Evolutionary conservation across 2,329 filamentous ascomycete genomes (phyloP), one percentile per base, ranked within the genome.

Genomic region (Pestalotiopsis fici): DNA sequence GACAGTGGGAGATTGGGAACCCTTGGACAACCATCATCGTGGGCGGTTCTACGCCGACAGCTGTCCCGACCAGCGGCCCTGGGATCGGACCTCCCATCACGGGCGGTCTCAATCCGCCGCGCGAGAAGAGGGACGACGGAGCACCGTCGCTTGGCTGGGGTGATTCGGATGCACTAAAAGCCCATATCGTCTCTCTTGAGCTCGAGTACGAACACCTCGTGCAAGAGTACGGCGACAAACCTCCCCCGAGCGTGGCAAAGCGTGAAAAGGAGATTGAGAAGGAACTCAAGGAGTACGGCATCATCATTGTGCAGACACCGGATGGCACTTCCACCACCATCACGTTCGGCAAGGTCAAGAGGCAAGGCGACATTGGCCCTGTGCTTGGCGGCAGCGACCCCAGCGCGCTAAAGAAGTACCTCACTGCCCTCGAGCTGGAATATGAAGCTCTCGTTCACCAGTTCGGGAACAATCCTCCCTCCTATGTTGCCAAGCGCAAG

Each of bases 241-340:
- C 71, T 13, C 74, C 74, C 5, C 66, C 69, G 69, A 66, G 67
- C 39, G 57, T 74, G 25, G 67, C 70, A 25, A 65, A 71, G 64
- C 70, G 72, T 47, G 65, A 76, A n/a, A 65, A 68, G 62, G 71
- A 68, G 7, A 75, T 77, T 67, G 63, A 70, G 64, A 69, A 68
- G 47, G 74, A 76, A 68, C 77, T 79, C 56, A 69, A 71, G 57
- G 74, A 75, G 64, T 80, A 79, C 71, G 78, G 78, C 66, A 76
- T 79, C 70, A 73, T 70, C 55, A 78, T 80, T 68, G 59, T 78
- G 55, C 68, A 75, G 64, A 74, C 74, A 0, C 77, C 78, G 27
- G 77, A 78, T 59, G 78, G 78, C 63, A 79, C 78, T 59, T 74
- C 64, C n/a, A 79, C 77, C 37, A 78, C 71, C 61, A 76, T 80